A percentile compares a stretch with the other conserved stretches of the same genome.
These are phyloP conservation scores for Quercus gilva DNA, from an alignment of 306 rosid species.

Conservation along the genomic window DNA sequence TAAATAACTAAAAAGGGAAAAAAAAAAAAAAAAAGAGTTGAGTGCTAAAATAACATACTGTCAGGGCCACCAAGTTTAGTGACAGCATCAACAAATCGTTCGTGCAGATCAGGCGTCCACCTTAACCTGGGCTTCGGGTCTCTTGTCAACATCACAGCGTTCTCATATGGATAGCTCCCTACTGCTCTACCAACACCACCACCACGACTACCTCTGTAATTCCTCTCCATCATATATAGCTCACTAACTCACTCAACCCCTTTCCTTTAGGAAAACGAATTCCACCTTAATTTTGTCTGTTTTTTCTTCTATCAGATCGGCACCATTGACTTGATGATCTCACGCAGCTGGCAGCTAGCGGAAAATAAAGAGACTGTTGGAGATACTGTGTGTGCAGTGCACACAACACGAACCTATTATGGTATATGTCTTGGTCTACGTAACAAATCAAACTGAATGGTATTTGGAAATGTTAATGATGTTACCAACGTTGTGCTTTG, in stretches of 20 bases:
- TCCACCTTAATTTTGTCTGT: conserved; percentile 16
- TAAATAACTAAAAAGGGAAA: not conserved
- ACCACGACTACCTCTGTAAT: conserved; percentile 10
- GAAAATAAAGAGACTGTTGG: no score
- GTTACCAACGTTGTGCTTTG: no score
- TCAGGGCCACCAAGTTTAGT: conserved; percentile 98
- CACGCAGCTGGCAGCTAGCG: no score
- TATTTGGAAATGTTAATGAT: no score
- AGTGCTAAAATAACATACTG: conserved; percentile 41
- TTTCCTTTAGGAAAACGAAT: conserved; percentile 2
- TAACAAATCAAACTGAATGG: no score
- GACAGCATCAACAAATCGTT: conserved; percentile 87
- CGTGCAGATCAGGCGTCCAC: conserved; percentile 96
- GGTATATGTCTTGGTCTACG: no score
- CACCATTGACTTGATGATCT: conserved; percentile 7
- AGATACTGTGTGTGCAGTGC: no score
- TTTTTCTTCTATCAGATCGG: conserved; percentile 16
- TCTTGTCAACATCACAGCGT: conserved; percentile 82
- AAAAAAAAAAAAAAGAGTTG: not conserved
- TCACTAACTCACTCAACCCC: not conserved
- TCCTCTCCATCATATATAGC: conserved; percentile 34
- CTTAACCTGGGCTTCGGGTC: conserved; percentile 91
- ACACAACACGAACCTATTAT: no score
- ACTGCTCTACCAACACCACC: not conserved
- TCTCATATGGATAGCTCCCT: conserved; percentile 40